phyloP scores from a whole-genome alignment of 2,329 filamentous ascomycete genomes.

The Microdochium nivale region DNA sequence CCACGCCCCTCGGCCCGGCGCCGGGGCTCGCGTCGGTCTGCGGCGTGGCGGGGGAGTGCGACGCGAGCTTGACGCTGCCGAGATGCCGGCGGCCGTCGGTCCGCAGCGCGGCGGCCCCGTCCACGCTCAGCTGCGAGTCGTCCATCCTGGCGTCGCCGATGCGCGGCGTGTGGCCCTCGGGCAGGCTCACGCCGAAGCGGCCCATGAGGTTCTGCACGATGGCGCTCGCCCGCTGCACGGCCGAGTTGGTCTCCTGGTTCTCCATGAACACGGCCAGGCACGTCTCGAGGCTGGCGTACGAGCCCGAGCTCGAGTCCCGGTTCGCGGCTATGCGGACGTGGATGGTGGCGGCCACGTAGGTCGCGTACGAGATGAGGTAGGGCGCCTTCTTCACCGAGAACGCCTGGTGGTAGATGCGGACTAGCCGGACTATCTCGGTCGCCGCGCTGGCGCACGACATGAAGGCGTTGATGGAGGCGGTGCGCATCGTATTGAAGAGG shows the following conservation, averaged over 20 bases:
- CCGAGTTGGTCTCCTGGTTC: slow-evolving; percentile 41
- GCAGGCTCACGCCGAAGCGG: slow-evolving; percentile 25
- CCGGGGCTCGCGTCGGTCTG: not conserved
- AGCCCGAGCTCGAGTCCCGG: slow-evolving; percentile 26
- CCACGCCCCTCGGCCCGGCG: slow-evolving; percentile 1
- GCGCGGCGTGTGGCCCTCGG: slow-evolving; percentile 3
- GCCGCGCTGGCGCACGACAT: slow-evolving; percentile 36
- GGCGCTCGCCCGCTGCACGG: slow-evolving; percentile 33
- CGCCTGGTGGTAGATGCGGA: slow-evolving; percentile 32
- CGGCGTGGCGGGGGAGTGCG: not conserved
- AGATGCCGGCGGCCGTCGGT: not conserved
- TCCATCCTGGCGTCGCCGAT: slow-evolving; percentile 1
- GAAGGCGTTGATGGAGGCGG: slow-evolving; percentile 32
- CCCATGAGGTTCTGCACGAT: slow-evolving; percentile 37
- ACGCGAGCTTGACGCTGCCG: not conserved
- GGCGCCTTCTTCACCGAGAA: slow-evolving; percentile 38
- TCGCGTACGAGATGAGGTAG: slow-evolving; percentile 46
- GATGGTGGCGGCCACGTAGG: slow-evolving; percentile 45
- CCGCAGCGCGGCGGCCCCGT: not conserved
- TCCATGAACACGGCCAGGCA: slow-evolving; percentile 37
- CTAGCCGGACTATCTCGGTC: slow-evolving; percentile 30
- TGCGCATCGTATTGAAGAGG: slow-evolving; percentile 30
- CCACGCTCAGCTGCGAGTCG: no score
- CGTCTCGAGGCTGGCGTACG: slow-evolving; percentile 28
- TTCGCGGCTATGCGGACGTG: slow-evolving; percentile 41